Evolutionary conservation across 257 asterid genomes (phyloP).

Genomic region (Verbena officinalis): DNA sequence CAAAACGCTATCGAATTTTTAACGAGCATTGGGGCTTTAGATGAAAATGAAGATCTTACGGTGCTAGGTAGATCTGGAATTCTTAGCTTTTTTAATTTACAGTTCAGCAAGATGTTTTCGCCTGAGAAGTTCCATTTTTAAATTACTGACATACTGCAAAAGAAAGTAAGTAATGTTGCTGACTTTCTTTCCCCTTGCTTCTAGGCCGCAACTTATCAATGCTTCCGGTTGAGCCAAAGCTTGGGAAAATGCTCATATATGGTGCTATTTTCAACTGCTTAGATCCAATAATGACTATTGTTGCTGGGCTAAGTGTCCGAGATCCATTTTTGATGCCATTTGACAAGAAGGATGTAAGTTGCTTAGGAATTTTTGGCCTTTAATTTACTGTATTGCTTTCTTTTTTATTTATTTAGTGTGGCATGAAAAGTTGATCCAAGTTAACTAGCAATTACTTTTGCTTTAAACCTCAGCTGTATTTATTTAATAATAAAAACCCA

Average conservation of each 20-base stretch:
- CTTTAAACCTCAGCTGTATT: background rate
- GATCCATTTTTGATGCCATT: conserved; percentile 96
- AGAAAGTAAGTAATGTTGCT: conserved; percentile 17
- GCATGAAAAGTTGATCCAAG: background rate
- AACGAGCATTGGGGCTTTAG: conserved; percentile 89
- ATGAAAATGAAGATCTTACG: conserved; percentile 81
- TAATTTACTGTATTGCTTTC: conserved; percentile 21
- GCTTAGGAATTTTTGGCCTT: conserved; percentile 12
- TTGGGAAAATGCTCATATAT: conserved; percentile 88
- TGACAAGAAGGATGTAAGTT: conserved; percentile 93
- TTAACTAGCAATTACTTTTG: background rate
- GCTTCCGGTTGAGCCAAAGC: conserved; percentile 98
- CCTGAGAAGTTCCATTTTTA: conserved; percentile 9
- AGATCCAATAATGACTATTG: conserved; percentile 87
- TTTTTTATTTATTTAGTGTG: background rate
- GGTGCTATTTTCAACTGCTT: conserved; percentile 83
- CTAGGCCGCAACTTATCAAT: conserved; percentile 78
- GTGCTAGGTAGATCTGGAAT: conserved; percentile 59
- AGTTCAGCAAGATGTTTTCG: conserved; percentile 26
- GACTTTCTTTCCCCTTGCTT: conserved; percentile 34
- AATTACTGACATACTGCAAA: conserved; percentile 10
- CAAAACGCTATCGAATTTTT: conserved; percentile 83
- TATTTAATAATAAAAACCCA: background rate
- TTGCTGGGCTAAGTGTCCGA: conserved; percentile 85
- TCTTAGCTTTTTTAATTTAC: conserved; percentile 22